A percentile compares a stretch with the other conserved stretches of the same genome.
phyloP scores from a whole-genome alignment of 2,329 filamentous ascomycete genomes.

The Talaromyces sp. region DNA sequence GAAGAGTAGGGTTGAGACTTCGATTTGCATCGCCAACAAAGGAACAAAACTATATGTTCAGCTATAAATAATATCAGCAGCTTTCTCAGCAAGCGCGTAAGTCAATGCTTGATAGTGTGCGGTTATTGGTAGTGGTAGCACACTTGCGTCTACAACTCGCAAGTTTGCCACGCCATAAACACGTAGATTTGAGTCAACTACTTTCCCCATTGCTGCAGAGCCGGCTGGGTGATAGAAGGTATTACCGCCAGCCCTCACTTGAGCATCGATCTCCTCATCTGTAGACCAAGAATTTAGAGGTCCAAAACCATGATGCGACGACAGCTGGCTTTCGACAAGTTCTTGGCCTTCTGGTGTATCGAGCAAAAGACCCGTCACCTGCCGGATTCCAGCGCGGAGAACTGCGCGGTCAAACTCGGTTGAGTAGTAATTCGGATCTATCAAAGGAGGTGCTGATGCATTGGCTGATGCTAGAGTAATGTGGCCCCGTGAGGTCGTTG shows the following conservation, averaged over 20 bases:
- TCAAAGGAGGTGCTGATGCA: constrained; percentile 22
- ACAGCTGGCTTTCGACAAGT: constrained; percentile 22
- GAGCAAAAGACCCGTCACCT: constrained; percentile 8
- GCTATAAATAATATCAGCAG: not conserved
- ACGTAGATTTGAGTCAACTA: constrained; percentile 19
- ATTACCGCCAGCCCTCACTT: constrained; percentile 16
- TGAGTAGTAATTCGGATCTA: constrained; percentile 32
- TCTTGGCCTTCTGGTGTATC: constrained; percentile 19
- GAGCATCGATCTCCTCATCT: constrained; percentile 26
- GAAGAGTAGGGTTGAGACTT: too few species aligned
- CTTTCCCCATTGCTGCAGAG: constrained; percentile 20
- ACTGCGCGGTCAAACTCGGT: constrained; percentile 21
- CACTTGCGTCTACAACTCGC: constrained; percentile 27
- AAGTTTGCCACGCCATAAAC: constrained; percentile 23
- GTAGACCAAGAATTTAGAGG: constrained; percentile 15
- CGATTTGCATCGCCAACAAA: too few species aligned
- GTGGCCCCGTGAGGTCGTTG: constrained; percentile 24
- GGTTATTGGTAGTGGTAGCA: constrained; percentile 22
- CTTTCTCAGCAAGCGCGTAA: constrained; percentile 22
- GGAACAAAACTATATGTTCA: not conserved
- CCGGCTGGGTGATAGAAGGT: constrained; percentile 24
- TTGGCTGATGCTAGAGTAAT: constrained; percentile 21
- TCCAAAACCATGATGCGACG: constrained; percentile 16
- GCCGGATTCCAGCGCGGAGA: not conserved
- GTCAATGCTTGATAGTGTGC: constrained; percentile 23